Evolutionary conservation across 805 yeast genomes (phyloP).

Genomic region (Teunomyces panamensis): DNA sequence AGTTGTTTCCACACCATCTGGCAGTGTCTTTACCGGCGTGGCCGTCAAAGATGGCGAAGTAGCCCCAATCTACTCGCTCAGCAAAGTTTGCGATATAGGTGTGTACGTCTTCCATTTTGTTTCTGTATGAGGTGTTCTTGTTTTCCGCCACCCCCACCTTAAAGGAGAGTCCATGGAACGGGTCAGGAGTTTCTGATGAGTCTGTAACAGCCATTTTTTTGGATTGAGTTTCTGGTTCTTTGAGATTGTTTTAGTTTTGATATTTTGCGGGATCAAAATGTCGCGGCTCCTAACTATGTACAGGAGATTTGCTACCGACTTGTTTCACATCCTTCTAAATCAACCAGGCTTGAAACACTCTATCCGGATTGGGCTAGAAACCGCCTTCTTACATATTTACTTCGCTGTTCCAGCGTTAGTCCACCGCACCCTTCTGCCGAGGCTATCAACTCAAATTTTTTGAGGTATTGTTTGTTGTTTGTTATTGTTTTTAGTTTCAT

Average conservation of each 20-base stretch:
- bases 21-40: slow-evolving; percentile 95
- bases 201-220: not conserved
- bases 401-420: not conserved
- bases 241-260: not conserved
- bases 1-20: slow-evolving; percentile 87
- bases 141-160: slow-evolving; percentile 91
- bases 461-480: not conserved
- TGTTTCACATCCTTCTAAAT: not conserved
- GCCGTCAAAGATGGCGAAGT: slow-evolving; percentile 94
- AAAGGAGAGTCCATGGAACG: slow-evolving; percentile 63
- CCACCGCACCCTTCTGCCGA: not conserved
- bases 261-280: not conserved
- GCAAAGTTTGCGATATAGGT: slow-evolving; percentile 90
- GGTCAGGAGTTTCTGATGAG: slow-evolving; percentile 23
- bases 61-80: slow-evolving; percentile 89
- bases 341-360: not conserved
- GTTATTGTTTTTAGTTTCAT: not conserved
- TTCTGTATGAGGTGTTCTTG: slow-evolving; percentile 73
- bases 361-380: not conserved
- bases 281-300: not conserved
- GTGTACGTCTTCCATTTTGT: slow-evolving; percentile 95
- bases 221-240: not conserved
- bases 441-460: not conserved
- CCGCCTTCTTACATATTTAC: not conserved
- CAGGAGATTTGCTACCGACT: not conserved